Conservation (phyloP, 202 grass and related monocot species). For the Miscanthus sacchariflorus region DNA sequence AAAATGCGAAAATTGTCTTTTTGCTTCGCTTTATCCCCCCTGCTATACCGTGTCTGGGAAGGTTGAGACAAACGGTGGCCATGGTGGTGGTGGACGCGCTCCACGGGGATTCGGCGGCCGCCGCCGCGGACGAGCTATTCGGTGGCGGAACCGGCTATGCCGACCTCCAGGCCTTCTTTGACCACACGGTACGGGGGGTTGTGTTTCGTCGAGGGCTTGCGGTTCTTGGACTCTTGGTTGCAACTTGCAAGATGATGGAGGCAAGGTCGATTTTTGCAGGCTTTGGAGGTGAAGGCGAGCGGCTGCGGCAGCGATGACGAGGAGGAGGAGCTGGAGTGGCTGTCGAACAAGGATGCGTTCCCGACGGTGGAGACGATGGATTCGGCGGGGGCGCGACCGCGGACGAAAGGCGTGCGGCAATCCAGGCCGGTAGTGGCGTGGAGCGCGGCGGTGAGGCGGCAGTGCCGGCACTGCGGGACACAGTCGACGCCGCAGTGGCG, state of each 20-base stretch:
- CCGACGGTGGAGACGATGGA: slow-evolving; percentile 24
- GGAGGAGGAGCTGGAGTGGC: slow-evolving; percentile 77
- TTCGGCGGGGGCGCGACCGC: not conserved
- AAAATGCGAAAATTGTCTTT: too few species aligned
- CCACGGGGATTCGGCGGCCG: too few species aligned
- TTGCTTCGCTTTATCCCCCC: too few species aligned
- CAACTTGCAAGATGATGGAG: too few species aligned
- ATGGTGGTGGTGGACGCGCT: too few species aligned
- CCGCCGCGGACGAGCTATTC: slow-evolving; percentile 29
- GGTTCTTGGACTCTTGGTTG: too few species aligned
- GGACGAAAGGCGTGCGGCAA: not conserved
- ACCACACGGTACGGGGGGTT: slow-evolving; percentile 9
- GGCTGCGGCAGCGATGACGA: slow-evolving; percentile 18
- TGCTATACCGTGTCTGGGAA: too few species aligned
- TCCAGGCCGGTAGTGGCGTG: not conserved
- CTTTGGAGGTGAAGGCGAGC: not conserved
- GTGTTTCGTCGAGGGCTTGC: too few species aligned
- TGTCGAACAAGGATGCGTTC: slow-evolving; percentile 64
- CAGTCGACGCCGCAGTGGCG: too few species aligned
- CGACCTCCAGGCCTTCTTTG: slow-evolving; percentile 44
- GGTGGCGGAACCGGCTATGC: not conserved
- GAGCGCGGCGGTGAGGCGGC: not conserved
- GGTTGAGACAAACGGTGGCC: too few species aligned
- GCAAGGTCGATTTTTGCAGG: slow-evolving; percentile 23
- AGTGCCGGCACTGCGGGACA: too few species aligned